Base-by-base conservation (phyloP, 768 basidiomycete genomes). In the Lenzites betulinus region DNA sequence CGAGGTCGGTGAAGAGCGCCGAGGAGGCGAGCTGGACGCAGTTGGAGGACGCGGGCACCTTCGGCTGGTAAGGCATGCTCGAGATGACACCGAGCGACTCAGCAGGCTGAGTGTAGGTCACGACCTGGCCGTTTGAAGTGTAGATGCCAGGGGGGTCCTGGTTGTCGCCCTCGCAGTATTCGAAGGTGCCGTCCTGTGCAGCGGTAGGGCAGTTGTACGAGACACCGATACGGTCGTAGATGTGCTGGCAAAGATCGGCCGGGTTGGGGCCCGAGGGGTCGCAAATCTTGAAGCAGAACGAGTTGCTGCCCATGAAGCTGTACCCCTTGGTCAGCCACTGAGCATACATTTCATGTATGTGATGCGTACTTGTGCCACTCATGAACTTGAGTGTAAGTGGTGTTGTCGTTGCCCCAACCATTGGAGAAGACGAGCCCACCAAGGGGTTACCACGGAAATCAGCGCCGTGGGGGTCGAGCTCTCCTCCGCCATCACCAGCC, bases 381-480 rank as follows among this genome's bases (percentile, higher is more conserved):
- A 39, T 76, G 74, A 35, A 87, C 79, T 67, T 93, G 91, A 9
- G 72, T 67, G 69, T 75, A 79, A 0, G 75, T 73, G 59, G 70
- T 70, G 64, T 78, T 80, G 63, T 70, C 73, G 63, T 59, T 63
- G 20, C 83, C 81, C 67, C 79, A 87, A 12, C 75, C 80, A 60
- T 76, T 86, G 0, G 89, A 84, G 76, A 81, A 93, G 43, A 90
- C 58, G 26, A 92, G 71, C 50, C 84, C 88, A 63, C 91, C 91
- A 26, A 90, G 77, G 3, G 89, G 76, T 92, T 94, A n/a, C 92
- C 92, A 63, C 88, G 83, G 55, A 74, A 66, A 70, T 91, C 90
- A 61, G 88, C 88, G 59, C 90, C 89, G 63, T 88, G 86, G 16
- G 88, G 83, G 71, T 92, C 88, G 52, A 91, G 79, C 73, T 93